phyloP scores from a whole-genome alignment of 169 alveolate genomes.

The Theileria annulata region DNA sequence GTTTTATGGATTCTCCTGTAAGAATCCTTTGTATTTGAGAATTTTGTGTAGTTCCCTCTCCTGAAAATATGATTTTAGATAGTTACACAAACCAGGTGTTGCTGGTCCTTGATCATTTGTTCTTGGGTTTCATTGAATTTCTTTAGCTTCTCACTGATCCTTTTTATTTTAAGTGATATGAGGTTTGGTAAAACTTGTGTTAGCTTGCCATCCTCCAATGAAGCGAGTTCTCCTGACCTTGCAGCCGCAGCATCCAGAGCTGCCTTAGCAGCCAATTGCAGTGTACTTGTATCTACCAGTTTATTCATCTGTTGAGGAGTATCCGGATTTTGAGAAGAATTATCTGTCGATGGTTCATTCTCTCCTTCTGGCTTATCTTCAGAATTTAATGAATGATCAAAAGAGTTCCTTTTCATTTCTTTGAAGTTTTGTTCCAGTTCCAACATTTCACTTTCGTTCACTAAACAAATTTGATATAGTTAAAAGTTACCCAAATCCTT shows the following conservation, averaged over 20 bases:
- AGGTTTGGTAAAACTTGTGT: not conserved
- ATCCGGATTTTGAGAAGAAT: not conserved
- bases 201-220: conserved; percentile 33
- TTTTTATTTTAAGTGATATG: conserved; percentile 34
- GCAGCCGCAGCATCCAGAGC: conserved; percentile 41
- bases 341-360: not conserved
- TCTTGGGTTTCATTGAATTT: conserved; percentile 17
- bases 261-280: conserved; percentile 32
- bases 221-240: conserved; percentile 32
- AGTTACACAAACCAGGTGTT: conserved; percentile 28
- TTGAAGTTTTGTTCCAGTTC: not conserved
- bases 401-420: not conserved
- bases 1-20: not conserved
- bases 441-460: not conserved
- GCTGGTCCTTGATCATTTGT: conserved; percentile 26
- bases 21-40: conserved; percentile 19
- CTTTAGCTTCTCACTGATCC: conserved; percentile 25
- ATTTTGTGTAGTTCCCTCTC: conserved; percentile 18
- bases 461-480: not conserved
- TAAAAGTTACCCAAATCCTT: not conserved
- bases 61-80: not conserved
- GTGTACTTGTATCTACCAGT: conserved; percentile 17
- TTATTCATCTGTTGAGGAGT: not conserved
- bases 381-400: not conserved
- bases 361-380: not conserved